Conservation (phyloP, 352 stramenopile genomes). For the Pythium phragmitis region DNA sequence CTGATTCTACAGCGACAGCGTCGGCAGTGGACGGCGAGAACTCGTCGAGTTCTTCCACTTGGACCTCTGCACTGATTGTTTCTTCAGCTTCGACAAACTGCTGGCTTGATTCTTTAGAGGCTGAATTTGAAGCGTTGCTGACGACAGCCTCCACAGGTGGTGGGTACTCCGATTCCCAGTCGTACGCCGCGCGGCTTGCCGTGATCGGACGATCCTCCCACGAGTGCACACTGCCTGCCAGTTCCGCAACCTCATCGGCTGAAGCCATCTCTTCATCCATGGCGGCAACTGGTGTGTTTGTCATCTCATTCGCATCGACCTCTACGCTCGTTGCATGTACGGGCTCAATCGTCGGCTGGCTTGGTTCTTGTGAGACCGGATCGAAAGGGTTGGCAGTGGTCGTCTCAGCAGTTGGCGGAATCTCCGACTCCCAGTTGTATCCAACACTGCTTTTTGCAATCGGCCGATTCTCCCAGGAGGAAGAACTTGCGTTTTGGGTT, state of each 20-base stretch:
- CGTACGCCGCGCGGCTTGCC: slow-evolving; percentile 6
- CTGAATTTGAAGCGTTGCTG: background rate
- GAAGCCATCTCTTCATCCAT: background rate
- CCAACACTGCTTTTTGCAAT: background rate
- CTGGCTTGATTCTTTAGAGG: background rate
- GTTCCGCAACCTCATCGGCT: background rate
- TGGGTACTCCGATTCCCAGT: slow-evolving; percentile 4
- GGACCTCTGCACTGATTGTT: background rate
- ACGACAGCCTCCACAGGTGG: background rate
- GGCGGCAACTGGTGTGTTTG: background rate
- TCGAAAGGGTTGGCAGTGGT: background rate
- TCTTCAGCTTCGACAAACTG: background rate
- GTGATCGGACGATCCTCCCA: slow-evolving; percentile 23
- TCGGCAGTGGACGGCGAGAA: background rate
- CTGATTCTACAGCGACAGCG: background rate
- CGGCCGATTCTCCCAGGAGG: slow-evolving; percentile 18
- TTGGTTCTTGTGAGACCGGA: background rate
- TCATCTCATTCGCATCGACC: background rate
- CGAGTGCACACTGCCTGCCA: background rate
- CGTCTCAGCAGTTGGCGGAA: background rate
- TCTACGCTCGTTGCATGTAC: background rate
- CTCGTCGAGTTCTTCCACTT: background rate
- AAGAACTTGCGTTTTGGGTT: background rate
- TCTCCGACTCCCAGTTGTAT: slow-evolving; percentile 4
- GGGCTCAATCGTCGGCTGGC: background rate